phyloP scores from a whole-genome alignment of 1,139 yeast genomes.

The Geotrichum macrosporum region DNA sequence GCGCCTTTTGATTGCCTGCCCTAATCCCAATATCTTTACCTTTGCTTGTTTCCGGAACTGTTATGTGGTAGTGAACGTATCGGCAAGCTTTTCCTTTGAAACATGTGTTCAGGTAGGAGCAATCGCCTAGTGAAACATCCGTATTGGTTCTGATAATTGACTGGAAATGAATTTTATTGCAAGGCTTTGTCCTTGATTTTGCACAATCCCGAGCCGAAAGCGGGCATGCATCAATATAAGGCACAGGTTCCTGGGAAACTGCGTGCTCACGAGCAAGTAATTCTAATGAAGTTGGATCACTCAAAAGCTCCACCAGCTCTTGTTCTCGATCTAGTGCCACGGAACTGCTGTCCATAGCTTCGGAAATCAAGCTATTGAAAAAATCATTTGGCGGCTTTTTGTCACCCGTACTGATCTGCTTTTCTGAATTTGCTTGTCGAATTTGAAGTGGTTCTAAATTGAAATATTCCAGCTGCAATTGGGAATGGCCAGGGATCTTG shows the following conservation, averaged over 20 bases:
- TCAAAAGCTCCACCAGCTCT: slow-evolving; percentile 5
- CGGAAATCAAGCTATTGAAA: neutral
- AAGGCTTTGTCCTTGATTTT: slow-evolving; percentile 28
- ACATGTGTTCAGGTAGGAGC: slow-evolving; percentile 91
- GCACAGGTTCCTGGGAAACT: slow-evolving; percentile 12
- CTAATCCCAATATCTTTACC: neutral
- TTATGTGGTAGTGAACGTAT: slow-evolving; percentile 69
- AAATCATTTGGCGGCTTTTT: neutral
- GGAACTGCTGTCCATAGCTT: slow-evolving; percentile 1
- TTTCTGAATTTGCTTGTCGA: neutral
- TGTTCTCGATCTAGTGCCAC: neutral
- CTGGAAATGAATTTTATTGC: slow-evolving; percentile 37
- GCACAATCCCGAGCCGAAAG: slow-evolving; percentile 16
- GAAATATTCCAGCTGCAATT: slow-evolving; percentile 8
- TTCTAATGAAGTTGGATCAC: slow-evolving; percentile 8
- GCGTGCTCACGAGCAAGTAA: slow-evolving; percentile 8
- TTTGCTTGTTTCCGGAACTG: slow-evolving; percentile 27
- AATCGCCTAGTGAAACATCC: slow-evolving; percentile 75
- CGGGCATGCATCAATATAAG: slow-evolving; percentile 14
- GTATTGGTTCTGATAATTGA: slow-evolving; percentile 43
- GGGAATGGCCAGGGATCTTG: slow-evolving; percentile 4
- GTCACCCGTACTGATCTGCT: neutral
- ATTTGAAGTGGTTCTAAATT: slow-evolving; percentile 8
- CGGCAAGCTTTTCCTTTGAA: slow-evolving; percentile 78
- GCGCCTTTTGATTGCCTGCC: neutral